Base-by-base conservation (phyloP, 805 yeast genomes). In the Torulaspora quercuum region DNA sequence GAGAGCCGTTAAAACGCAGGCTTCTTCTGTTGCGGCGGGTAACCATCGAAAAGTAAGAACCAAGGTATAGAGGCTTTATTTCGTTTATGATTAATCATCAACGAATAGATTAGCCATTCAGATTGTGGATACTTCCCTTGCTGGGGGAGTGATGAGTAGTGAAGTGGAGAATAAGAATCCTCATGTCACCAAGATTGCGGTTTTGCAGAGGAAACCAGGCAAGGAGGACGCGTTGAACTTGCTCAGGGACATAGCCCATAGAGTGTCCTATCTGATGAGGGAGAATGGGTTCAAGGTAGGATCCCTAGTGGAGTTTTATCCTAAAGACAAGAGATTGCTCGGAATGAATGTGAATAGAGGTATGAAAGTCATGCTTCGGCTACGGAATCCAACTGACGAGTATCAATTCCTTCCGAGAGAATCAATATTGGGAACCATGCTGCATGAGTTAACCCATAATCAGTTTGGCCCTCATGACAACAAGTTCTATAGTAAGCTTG, bases 391-490 rank as follows among this genome's bases (percentile, higher is more conserved):
- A 5, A 57, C 64, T 13, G 74, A 82, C 48, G 69, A 68, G 16
- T 49, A 50, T 20, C 50, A 53, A 39, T 88, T 89, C 55, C 55
- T 78, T 12, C 80, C 88, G 1, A 63, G 80, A 59, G 70, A 77
- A 3, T 78, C 78, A 33, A 62, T 89, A 2, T 54, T 89, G 16
- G 95, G 88, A 1, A 87, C 95, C 0, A 74, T 88, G 78, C 65
- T 90, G 4, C 97, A 90, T 59, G 97, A 90, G 57, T 67, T 90
- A 26, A 75, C 86, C 2, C 97, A 90, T 57, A 89, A 87, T 56
- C 55, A 69, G 13, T 65, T 66, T 51, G 95, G 96, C 0, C 83
- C 95, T 0, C 97, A 90, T 55, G 82, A 90, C 63, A 72, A 64
- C 2, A 63, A 62, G 41, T 90, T 90, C 54, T 85, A 85, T 55